Conservation (phyloP, 352 stramenopile species). For the Phytophthora multivora region DNA sequence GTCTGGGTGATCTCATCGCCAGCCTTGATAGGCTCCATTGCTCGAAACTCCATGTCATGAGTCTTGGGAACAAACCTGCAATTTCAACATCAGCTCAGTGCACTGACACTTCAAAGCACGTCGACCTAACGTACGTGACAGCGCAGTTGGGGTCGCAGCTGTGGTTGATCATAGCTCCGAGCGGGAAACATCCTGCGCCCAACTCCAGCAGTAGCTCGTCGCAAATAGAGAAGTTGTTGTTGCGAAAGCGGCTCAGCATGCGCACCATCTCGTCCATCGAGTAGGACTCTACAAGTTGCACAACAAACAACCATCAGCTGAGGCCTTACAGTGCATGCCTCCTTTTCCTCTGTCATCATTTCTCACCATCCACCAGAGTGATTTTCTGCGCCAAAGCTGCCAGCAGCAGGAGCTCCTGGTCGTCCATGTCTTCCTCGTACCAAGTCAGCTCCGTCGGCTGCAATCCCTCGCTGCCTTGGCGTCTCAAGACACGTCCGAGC, state of each 20-base stretch:
- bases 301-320: slow-evolving; percentile 8
- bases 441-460: slow-evolving; percentile 54
- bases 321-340: background rate
- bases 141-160: slow-evolving; percentile 73
- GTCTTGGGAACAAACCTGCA: slow-evolving; percentile 47
- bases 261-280: slow-evolving; percentile 49
- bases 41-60: slow-evolving; percentile 56
- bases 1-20: slow-evolving; percentile 68
- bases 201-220: slow-evolving; percentile 64
- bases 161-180: slow-evolving; percentile 82
- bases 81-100: background rate
- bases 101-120: background rate
- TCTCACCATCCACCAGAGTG: slow-evolving; percentile 46
- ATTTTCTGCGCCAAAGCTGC: slow-evolving; percentile 55
- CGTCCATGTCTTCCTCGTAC: slow-evolving; percentile 53
- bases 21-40: slow-evolving; percentile 48
- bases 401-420: slow-evolving; percentile 60
- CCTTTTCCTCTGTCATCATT: background rate
- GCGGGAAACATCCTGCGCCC: slow-evolving; percentile 62
- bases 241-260: slow-evolving; percentile 75
- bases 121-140: slow-evolving; percentile 51
- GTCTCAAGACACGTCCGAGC: slow-evolving; percentile 54
- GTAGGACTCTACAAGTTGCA: slow-evolving; percentile 20
- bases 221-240: slow-evolving; percentile 83
- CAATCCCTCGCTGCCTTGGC: slow-evolving; percentile 5